Conservation (phyloP, 176 grass and related monocot genomes). For the Tuctoria greenei region DNA sequence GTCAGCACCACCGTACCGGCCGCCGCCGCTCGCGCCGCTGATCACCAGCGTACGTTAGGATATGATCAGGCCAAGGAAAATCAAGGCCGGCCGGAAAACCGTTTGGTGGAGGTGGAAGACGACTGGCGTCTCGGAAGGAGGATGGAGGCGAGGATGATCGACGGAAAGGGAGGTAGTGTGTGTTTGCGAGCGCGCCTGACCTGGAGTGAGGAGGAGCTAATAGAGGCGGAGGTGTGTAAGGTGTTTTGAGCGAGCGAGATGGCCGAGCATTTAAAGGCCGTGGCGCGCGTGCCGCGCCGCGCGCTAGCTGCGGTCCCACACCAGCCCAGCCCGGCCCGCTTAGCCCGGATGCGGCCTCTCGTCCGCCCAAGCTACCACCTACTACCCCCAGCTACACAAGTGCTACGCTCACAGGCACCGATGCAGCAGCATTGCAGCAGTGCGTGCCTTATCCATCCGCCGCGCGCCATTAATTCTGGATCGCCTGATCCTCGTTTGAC, state of each 20-base stretch:
- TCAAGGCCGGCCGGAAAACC: too few species aligned
- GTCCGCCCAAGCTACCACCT: background rate
- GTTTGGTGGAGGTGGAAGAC: background rate
- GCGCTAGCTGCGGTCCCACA: background rate
- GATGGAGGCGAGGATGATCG: conserved; percentile 16
- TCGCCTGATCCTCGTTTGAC: background rate
- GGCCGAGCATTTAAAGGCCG: conserved; percentile 42
- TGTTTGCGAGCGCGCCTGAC: background rate
- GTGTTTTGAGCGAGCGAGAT: conserved; percentile 10
- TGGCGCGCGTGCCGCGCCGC: conserved; percentile 18
- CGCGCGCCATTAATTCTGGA: background rate
- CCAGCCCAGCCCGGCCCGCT: background rate
- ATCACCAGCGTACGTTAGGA: background rate
- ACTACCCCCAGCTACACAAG: background rate
- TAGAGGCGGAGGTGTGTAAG: background rate
- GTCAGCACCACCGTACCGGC: too few species aligned
- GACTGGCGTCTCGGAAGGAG: conserved; percentile 6
- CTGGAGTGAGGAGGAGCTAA: background rate
- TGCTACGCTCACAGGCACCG: background rate
- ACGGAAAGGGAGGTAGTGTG: conserved; percentile 8
- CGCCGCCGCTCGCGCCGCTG: too few species aligned
- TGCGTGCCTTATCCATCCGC: background rate
- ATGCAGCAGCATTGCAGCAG: background rate
- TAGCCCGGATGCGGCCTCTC: conserved; percentile 30
- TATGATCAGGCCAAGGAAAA: background rate